Percentiles rank a stretch among this genome's conserved stretches.
phyloP scores from a whole-genome alignment of 441 rosid species.

The Brassica hybrid region DNA sequence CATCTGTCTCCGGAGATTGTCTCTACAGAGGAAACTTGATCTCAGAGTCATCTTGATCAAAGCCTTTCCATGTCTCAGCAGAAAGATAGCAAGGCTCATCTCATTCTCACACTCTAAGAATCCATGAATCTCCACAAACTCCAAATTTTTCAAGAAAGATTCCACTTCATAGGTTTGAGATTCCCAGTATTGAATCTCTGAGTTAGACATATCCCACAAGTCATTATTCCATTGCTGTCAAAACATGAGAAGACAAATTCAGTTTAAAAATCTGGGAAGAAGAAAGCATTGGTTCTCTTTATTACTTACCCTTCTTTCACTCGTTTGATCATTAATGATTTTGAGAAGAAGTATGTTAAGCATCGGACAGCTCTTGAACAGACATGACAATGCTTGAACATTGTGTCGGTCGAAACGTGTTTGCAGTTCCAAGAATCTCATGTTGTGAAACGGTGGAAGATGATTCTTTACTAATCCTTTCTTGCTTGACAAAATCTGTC shows the following conservation, averaged over 20 bases:
- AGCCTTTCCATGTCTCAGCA: constrained; percentile 77
- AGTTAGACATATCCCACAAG: constrained; percentile 63
- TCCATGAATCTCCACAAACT: constrained; percentile 72
- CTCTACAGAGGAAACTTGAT: constrained; percentile 58
- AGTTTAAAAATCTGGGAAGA: not conserved
- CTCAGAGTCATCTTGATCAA: constrained; percentile 72
- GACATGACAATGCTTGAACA: constrained; percentile 56
- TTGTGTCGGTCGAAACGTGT: constrained; percentile 59
- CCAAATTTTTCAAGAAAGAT: constrained; percentile 63
- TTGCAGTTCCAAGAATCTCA: constrained; percentile 62
- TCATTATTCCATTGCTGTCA: constrained; percentile 75
- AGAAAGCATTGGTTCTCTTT: not conserved
- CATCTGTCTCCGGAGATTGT: constrained; percentile 62
- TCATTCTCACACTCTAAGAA: constrained; percentile 75
- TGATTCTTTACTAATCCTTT: constrained; percentile 40
- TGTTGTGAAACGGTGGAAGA: constrained; percentile 56
- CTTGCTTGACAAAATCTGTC: constrained; percentile 65
- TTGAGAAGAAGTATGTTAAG: constrained; percentile 58
- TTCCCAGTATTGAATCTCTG: constrained; percentile 76
- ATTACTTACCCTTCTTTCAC: constrained; percentile 33
- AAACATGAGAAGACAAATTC: not conserved
- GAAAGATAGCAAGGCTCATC: constrained; percentile 69
- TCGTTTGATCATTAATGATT: constrained; percentile 57
- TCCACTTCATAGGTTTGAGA: constrained; percentile 51
- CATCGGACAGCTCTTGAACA: constrained; percentile 63